Base-by-base conservation (phyloP, 1,284 basidiomycete genomes). In the Sporisorium scitamineum region DNA sequence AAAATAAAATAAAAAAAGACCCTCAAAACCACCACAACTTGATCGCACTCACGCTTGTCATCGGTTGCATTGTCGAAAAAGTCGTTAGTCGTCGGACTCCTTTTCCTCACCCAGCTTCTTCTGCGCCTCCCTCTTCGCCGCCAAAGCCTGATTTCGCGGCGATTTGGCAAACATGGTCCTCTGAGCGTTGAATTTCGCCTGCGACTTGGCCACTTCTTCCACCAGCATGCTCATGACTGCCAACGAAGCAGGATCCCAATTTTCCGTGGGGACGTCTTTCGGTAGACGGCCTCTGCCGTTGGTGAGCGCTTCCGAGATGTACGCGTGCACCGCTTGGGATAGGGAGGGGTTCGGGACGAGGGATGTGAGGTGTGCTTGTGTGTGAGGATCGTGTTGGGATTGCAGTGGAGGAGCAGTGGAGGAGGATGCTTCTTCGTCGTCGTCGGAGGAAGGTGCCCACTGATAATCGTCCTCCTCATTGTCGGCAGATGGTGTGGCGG, bases 81-180 rank as follows among this genome's bases (percentile, higher is more conserved):
- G n/a, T n/a, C n/a, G n/a, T n/a, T n/a, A n/a, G n/a, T n/a, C n/a
- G n/a, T n/a, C n/a, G n/a, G n/a, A n/a, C 10, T 16, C 42, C 26
- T 41, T n/a, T 14, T 39, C 45, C 41, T 56, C n/a, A 6, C 6
- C 26, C 24, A 53, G n/a, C 50, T 32, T 47, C 27, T 41, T 50
- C 20, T 44, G 22, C 26, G 41, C 47, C 24, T 34, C 14, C 22
- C 45, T 37, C 58, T 57, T 57, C 22, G 55, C 58, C 2, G 37
- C 66, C 56, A 62, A 20, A 2, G 31, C 56, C 32, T 56, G 67
- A 24, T 70, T 70, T 22, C 67, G 37, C 10, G 61, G 61, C 41
- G 47, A 42, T 22, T 67, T 67, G 52, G 70, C 70, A 57, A 72
- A 63, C 63, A 72, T 63, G 27, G 64, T 67, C 24, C 59, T 13